A percentile compares a stretch with the other conserved stretches of the same genome.
Evolutionary conservation across 2,329 filamentous ascomycete species (phyloP).

Genomic region (Xylaria polymorpha): DNA sequence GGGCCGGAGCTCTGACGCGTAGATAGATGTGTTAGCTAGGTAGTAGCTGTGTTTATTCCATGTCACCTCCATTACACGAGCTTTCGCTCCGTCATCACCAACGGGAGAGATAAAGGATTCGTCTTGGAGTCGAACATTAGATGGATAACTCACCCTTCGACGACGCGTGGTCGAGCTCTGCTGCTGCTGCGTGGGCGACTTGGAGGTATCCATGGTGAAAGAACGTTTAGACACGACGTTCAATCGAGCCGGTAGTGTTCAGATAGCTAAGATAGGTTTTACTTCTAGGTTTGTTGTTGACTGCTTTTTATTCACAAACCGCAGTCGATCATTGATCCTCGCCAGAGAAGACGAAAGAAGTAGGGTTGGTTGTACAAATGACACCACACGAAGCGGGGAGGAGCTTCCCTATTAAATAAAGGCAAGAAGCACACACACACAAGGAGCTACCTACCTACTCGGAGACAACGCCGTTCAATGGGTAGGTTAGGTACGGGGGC

Average conservation of each 20-base stretch:
- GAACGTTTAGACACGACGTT: conserved; percentile 6
- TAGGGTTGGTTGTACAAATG: neutral
- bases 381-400: conserved; percentile 27
- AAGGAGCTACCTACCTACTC: neutral
- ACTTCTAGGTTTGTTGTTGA: conserved; percentile 14
- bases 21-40: neutral
- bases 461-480: too few relatives aligned
- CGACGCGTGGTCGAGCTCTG: conserved; percentile 35
- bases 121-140: neutral
- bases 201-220: conserved; percentile 44
- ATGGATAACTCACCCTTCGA: conserved; percentile 44
- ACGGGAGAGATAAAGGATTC: neutral
- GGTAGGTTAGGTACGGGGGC: neutral
- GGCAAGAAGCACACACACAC: neutral
- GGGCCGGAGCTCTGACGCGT: conserved; percentile 58
- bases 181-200: conserved; percentile 27
- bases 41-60: neutral
- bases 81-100: neutral
- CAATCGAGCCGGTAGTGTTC: conserved; percentile 2
- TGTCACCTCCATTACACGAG: too few relatives aligned
- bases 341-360: neutral
- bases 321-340: neutral
- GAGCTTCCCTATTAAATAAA: conserved; percentile 23
- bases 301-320: neutral
- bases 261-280: neutral